Evolutionary conservation across 768 basidiomycete genomes (phyloP).

Genomic region (Russula sp.): DNA sequence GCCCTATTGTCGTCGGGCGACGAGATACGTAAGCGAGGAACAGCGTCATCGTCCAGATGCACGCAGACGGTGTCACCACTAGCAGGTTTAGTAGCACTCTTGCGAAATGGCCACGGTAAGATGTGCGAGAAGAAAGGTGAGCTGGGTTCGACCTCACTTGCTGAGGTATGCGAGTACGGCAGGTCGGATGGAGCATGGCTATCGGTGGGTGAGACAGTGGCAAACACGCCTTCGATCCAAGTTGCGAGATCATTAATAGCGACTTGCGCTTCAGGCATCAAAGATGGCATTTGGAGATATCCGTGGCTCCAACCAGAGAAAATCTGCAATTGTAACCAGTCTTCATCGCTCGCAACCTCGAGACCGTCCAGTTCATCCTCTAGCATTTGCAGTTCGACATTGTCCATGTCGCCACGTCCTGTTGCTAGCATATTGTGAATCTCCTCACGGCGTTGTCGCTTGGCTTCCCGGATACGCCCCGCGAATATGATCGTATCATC

Average conservation of each 20-base stretch:
- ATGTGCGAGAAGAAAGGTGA: slow-evolving; percentile 16
- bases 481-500: slow-evolving; percentile 98
- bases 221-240: slow-evolving; percentile 85
- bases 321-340: slow-evolving; percentile 91
- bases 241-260: slow-evolving; percentile 80
- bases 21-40: slow-evolving; percentile 14
- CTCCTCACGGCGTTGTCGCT: slow-evolving; percentile 72
- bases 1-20: slow-evolving; percentile 17
- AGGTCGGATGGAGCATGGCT: background rate
- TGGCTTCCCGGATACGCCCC: slow-evolving; percentile 91
- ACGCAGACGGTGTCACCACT: background rate
- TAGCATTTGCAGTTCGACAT: slow-evolving; percentile 31
- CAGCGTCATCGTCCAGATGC: background rate
- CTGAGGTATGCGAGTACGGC: slow-evolving; percentile 8
- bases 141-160: slow-evolving; percentile 2
- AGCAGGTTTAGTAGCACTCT: background rate
- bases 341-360: slow-evolving; percentile 70
- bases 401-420: slow-evolving; percentile 58
- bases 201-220: slow-evolving; percentile 12
- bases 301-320: slow-evolving; percentile 98
- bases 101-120: slow-evolving; percentile 18
- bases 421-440: slow-evolving; percentile 51
- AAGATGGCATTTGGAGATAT: slow-evolving; percentile 87
- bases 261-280: slow-evolving; percentile 77
- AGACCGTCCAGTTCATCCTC: slow-evolving; percentile 51